phyloP scores from a whole-genome alignment of 768 basidiomycete species.

The Amanita rubescens region DNA sequence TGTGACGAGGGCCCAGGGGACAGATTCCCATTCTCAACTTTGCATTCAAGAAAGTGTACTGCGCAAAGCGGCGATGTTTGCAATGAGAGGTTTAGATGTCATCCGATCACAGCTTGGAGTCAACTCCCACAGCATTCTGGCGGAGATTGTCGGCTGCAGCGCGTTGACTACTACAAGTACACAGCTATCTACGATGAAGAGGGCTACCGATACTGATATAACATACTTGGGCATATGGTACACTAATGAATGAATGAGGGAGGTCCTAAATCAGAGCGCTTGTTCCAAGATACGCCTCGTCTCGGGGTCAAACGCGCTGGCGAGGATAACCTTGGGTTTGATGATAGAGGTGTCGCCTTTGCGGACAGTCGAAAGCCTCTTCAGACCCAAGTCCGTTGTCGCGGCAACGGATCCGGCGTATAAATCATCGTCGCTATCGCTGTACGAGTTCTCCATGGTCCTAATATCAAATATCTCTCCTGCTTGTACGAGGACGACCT shows the following conservation, averaged over 20 bases:
- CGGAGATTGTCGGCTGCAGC: not conserved
- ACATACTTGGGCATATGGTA: too few species aligned
- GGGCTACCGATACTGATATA: too few species aligned
- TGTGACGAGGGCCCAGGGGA: too few species aligned
- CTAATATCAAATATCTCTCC: not conserved
- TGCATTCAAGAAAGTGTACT: too few species aligned
- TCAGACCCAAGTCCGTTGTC: slow-evolving; percentile 5
- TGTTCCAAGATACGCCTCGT: slow-evolving; percentile 2
- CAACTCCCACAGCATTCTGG: not conserved
- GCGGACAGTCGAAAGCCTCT: not conserved
- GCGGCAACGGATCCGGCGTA: not conserved
- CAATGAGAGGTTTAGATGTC: too few species aligned
- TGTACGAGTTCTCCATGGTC: slow-evolving; percentile 6
- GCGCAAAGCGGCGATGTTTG: too few species aligned
- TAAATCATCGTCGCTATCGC: not conserved
- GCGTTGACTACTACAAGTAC: too few species aligned
- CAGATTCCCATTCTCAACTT: too few species aligned
- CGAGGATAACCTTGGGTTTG: slow-evolving; percentile 7
- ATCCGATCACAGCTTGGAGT: too few species aligned
- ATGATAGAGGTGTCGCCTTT: not conserved
- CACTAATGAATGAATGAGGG: not conserved
- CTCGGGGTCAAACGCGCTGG: slow-evolving; percentile 6
- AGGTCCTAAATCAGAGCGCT: not conserved
- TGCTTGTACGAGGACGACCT: not conserved
- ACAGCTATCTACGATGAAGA: too few species aligned